Evolutionary conservation across 768 basidiomycete genomes (phyloP).

Genomic region (Pleurotus citrinopileatus): DNA sequence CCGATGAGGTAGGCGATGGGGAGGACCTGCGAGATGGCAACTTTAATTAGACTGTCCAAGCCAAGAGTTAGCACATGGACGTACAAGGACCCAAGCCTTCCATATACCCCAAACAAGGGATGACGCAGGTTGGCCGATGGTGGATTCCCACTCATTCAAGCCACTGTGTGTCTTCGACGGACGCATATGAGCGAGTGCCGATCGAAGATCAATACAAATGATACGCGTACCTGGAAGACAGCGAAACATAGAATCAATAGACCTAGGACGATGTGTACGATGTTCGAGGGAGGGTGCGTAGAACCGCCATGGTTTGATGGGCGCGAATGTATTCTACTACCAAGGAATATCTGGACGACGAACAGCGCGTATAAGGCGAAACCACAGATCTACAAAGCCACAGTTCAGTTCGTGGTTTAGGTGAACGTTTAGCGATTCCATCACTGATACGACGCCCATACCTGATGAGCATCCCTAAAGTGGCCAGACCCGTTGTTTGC

Average conservation of each 20-base stretch:
- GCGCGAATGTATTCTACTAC: slow-evolving; percentile 44
- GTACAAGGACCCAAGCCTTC: slow-evolving; percentile 44
- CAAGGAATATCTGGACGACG: slow-evolving; percentile 49
- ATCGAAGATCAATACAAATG: slow-evolving; percentile 12
- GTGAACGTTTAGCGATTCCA: background rate
- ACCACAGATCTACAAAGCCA: slow-evolving; percentile 43
- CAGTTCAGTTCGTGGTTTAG: background rate
- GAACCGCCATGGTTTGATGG: slow-evolving; percentile 28
- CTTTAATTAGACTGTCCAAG: background rate
- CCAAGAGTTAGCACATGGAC: slow-evolving; percentile 17
- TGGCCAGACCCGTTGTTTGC: slow-evolving; percentile 38
- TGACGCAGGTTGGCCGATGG: slow-evolving; percentile 29
- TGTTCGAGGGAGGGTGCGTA: slow-evolving; percentile 50
- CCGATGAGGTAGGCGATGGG: slow-evolving; percentile 45
- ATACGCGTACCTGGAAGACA: slow-evolving; percentile 42
- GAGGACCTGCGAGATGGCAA: slow-evolving; percentile 28
- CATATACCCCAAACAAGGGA: slow-evolving; percentile 28
- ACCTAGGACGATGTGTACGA: slow-evolving; percentile 54
- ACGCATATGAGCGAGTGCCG: slow-evolving; percentile 1
- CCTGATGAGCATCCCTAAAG: slow-evolving; percentile 49
- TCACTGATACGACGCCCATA: slow-evolving; percentile 11
- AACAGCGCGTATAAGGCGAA: slow-evolving; percentile 48
- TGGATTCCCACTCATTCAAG: slow-evolving; percentile 38
- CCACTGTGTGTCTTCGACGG: slow-evolving; percentile 39
- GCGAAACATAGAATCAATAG: slow-evolving; percentile 45